Evolutionary conservation across 805 yeast genomes (phyloP).

Genomic region (Wickerhamomyces queroliae): DNA sequence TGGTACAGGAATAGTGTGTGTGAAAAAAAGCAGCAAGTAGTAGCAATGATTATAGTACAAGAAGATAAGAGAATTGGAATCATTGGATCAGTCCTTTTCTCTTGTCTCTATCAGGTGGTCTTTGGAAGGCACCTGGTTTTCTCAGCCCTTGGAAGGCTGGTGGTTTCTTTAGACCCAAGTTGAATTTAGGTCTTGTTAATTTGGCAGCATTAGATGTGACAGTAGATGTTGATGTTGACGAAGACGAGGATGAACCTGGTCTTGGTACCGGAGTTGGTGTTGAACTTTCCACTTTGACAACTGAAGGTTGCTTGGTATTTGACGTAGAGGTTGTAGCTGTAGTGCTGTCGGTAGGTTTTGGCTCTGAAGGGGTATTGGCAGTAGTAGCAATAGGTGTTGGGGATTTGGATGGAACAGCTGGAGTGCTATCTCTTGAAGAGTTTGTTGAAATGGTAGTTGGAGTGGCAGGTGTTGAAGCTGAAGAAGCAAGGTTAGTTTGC

Average conservation of each 20-base stretch:
- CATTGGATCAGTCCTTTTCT: constrained; percentile 2
- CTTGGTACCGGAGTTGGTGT: neutral
- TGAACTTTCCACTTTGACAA: neutral
- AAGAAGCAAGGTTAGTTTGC: too few relatives aligned
- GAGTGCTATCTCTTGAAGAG: neutral
- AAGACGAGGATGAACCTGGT: neutral
- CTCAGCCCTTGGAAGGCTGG: constrained; percentile 19
- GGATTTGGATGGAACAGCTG: neutral
- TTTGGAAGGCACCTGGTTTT: constrained; percentile 24
- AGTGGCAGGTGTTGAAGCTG: neutral
- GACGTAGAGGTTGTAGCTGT: too few relatives aligned
- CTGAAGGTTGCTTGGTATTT: too few relatives aligned
- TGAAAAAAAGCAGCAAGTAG: neutral
- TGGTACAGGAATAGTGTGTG: neutral
- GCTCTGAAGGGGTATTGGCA: neutral
- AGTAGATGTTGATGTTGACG: neutral
- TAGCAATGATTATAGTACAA: neutral
- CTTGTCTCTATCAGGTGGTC: constrained; percentile 19
- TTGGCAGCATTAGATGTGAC: constrained; percentile 1
- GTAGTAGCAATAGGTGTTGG: neutral
- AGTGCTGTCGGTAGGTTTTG: neutral
- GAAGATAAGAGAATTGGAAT: too few relatives aligned
- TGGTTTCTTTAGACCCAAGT: constrained; percentile 16
- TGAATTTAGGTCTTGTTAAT: constrained; percentile 20
- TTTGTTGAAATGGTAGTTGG: neutral